Evolutionary conservation across 2,329 filamentous ascomycete species (phyloP), one percentile per base, ranked within the genome.

Genomic region (Aspergillus uvarum): DNA sequence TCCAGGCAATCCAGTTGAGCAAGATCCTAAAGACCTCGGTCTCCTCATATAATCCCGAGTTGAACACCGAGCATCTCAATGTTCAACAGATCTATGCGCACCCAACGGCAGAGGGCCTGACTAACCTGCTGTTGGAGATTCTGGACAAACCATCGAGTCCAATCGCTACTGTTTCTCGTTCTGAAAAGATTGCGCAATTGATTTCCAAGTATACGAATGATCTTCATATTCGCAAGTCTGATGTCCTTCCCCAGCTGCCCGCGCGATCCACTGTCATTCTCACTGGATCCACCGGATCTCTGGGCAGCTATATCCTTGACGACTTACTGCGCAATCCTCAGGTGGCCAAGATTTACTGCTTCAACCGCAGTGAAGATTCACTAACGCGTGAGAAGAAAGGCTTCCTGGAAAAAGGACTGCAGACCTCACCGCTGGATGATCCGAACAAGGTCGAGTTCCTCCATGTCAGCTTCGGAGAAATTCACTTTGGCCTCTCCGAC

Each of bases 261-360:
- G 7, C 35, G 1, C 38, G n/a, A 2, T 42, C 24, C 26, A 61
- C 62, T 35, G 62, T 75, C 2, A 56, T 80, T 8, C 60, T 83
- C 11, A 83, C 80, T 0, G 82, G 80, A n/a, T 80, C 77, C 3
- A 83, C 82, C 0, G 81, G 81, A 7, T 78, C 77, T 4, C 63
- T 84, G 10, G 81, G 81, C 0, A 77, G 75, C 14, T 81, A 82
- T 64, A 68, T 83, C 38, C 72, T 83, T 4, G 70, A 79, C 51
- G 44, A 65, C 11, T 67, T 81, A 16, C 61, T 75, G 1, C 50
- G 60, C 4, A 67, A 72, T 35, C 70, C 74, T 0, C 55, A 59
- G 1, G 74, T 83, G 5, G 65, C 69, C 38, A 79, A 76, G 61
- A 65, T 84, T 26, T 72, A 81, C 50, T 83, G 80, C 56, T 72